Conservation (phyloP, 2,329 filamentous ascomycete genomes). For the Apiospora phragmitis region DNA sequence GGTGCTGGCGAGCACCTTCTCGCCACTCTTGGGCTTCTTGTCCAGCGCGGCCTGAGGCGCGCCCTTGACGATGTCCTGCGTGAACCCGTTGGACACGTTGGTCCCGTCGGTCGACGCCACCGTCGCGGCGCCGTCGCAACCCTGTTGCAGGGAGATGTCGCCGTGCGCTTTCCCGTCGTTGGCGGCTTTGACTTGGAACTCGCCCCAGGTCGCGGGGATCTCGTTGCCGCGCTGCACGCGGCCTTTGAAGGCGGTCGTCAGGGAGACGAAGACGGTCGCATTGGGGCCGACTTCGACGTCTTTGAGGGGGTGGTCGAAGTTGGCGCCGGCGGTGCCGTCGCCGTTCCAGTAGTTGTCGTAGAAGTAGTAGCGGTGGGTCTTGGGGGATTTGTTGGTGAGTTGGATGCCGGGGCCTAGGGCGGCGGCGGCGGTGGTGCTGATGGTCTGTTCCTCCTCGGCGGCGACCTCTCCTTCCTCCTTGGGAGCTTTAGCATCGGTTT, state of each 20-base stretch:
- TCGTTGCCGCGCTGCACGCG: constrained; percentile 39
- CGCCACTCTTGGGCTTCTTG: constrained; percentile 32
- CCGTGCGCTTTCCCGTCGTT: constrained; percentile 38
- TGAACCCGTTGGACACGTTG: constrained; percentile 32
- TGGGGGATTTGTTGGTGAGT: constrained; percentile 36
- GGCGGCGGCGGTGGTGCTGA: background rate
- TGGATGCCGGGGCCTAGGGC: constrained; percentile 33
- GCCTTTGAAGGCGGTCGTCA: constrained; percentile 37
- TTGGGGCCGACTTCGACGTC: constrained; percentile 33
- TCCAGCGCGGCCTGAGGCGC: constrained; percentile 33
- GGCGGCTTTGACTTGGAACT: constrained; percentile 38
- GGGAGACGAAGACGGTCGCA: constrained; percentile 30
- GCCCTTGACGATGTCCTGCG: constrained; percentile 32
- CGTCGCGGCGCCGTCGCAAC: constrained; percentile 39
- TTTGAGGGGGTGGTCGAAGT: constrained; percentile 40
- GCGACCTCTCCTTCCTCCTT: background rate
- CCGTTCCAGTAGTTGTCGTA: constrained; percentile 44
- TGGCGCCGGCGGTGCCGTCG: constrained; percentile 37
- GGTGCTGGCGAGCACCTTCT: constrained; percentile 34
- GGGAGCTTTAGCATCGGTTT: background rate
- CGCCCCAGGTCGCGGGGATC: constrained; percentile 39
- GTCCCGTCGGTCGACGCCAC: constrained; percentile 38
- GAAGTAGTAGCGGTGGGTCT: constrained; percentile 37
- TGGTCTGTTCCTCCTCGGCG: background rate
- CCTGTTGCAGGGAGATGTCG: constrained; percentile 38